A percentile compares a stretch with the other conserved stretches of the same genome.
These are phyloP conservation scores for Solanum boliviense DNA, from an alignment of 257 asterid genomes.

Conservation along the genomic window DNA sequence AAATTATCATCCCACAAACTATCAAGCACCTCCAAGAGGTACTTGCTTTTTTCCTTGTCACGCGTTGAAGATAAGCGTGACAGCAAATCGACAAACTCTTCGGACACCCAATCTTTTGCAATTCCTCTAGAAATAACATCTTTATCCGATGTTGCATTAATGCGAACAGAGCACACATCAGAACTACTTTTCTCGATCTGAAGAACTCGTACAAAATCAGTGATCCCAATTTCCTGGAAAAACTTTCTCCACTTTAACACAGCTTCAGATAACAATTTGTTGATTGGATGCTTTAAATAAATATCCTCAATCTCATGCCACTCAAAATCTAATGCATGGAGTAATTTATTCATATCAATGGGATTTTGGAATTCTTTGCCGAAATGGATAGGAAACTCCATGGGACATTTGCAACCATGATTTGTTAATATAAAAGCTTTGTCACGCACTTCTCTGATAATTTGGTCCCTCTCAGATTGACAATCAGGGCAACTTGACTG, in stretches of 20 bases:
- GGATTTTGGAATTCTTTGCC: constrained; percentile 47
- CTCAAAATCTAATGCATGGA: constrained; percentile 40
- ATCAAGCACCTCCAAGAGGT: constrained; percentile 81
- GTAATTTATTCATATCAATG: constrained; percentile 47
- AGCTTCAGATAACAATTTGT: constrained; percentile 52
- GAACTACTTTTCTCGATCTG: constrained; percentile 43
- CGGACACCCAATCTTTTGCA: constrained; percentile 68
- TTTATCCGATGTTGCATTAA: constrained; percentile 23
- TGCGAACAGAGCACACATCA: constrained; percentile 21
- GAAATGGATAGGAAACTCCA: constrained; percentile 76
- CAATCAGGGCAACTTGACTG: constrained; percentile 68
- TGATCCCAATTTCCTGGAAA: constrained; percentile 65
- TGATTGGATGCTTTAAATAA: constrained; percentile 65
- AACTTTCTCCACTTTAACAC: constrained; percentile 68
- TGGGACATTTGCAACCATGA: constrained; percentile 50
- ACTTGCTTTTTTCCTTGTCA: constrained; percentile 49
- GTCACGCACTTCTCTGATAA: constrained; percentile 41
- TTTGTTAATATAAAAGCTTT: constrained; percentile 66
- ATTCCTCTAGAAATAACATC: constrained; percentile 18
- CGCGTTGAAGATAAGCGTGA: constrained; percentile 36
- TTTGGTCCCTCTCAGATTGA: constrained; percentile 41
- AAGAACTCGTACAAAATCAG: constrained; percentile 75
- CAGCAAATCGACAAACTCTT: constrained; percentile 48
- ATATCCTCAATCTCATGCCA: constrained; percentile 66
- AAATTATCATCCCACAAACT: constrained; percentile 70